Evolutionary conservation across 2,329 filamentous ascomycete species (phyloP).

Genomic region (Davidsoniella eucalypti): DNA sequence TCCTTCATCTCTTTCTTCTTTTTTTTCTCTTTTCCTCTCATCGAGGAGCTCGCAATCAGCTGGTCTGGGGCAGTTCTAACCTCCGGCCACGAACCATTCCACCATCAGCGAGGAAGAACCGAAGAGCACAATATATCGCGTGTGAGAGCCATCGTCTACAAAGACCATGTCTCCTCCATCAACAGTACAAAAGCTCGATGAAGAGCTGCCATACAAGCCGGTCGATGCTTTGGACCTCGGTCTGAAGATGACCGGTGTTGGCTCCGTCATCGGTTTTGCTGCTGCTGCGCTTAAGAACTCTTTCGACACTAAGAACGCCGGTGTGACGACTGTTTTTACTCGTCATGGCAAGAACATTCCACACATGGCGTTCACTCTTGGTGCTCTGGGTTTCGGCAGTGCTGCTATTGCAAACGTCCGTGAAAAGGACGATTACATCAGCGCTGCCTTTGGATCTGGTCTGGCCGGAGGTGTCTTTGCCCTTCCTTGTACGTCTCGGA

Average conservation of each 20-base stretch:
- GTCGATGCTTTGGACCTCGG: constrained; percentile 58
- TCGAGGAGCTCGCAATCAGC: constrained; percentile 11
- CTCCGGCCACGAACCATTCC: not conserved
- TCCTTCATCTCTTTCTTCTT: not conserved
- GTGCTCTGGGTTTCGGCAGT: constrained; percentile 61
- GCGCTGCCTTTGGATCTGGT: constrained; percentile 61
- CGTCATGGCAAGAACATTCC: constrained; percentile 59
- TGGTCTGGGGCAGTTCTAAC: constrained; percentile 8
- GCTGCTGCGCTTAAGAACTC: constrained; percentile 74
- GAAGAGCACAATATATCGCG: no score
- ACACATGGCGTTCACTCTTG: constrained; percentile 30
- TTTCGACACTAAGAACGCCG: constrained; percentile 65
- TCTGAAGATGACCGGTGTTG: constrained; percentile 46
- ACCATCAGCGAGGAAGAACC: not conserved
- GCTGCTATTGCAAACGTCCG: constrained; percentile 69
- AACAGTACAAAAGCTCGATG: not conserved
- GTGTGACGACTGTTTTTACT: constrained; percentile 65
- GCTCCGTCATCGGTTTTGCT: constrained; percentile 52
- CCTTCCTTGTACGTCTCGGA: constrained; percentile 43
- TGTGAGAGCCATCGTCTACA: no score
- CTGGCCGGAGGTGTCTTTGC: constrained; percentile 57
- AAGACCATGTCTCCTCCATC: not conserved
- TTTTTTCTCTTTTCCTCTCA: constrained; percentile 1
- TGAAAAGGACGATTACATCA: constrained; percentile 65
- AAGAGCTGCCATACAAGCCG: constrained; percentile 39